Evolutionary conservation across 106 monocot species (phyloP).

Genomic region (Acanthochlamys bracteata): DNA sequence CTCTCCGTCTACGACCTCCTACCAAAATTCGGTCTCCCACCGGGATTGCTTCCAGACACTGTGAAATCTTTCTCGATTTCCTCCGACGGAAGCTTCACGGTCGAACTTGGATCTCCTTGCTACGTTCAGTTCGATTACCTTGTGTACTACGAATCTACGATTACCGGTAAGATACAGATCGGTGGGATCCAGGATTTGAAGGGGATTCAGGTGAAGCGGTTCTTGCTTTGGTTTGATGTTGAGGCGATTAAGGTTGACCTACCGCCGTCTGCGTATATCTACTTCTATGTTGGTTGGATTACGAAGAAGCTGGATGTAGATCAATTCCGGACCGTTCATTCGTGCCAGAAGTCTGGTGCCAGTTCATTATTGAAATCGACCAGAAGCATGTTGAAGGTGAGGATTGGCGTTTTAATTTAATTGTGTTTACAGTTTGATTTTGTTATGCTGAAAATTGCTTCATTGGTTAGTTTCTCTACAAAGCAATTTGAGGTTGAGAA

Average conservation of each 20-base stretch:
- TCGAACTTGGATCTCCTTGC: constrained; percentile 44
- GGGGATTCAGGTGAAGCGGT: constrained; percentile 53
- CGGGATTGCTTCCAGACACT: constrained; percentile 62
- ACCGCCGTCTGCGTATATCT: constrained; percentile 52
- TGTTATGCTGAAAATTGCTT: too few relatives aligned
- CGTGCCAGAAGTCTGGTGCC: constrained; percentile 25
- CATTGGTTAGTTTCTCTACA: too few relatives aligned
- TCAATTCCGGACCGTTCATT: constrained; percentile 52
- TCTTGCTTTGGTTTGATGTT: constrained; percentile 70
- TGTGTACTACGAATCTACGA: constrained; percentile 36
- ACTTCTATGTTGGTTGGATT: constrained; percentile 67
- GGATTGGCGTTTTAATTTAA: too few relatives aligned
- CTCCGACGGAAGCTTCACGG: constrained; percentile 29
- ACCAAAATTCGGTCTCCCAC: constrained; percentile 52
- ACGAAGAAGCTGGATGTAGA: constrained; percentile 42
- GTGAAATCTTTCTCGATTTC: constrained; percentile 45
- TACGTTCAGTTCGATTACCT: constrained; percentile 70
- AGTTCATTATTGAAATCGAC: too few relatives aligned
- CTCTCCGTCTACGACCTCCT: constrained; percentile 62
- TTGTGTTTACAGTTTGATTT: too few relatives aligned
- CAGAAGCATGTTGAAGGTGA: too few relatives aligned
- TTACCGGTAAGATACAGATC: constrained; percentile 52
- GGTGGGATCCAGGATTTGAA: constrained; percentile 32
- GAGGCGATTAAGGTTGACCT: constrained; percentile 66
- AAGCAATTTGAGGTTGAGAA: too few relatives aligned